A percentile compares a stretch with the other conserved stretches of the same genome.
Conservation (phyloP, 495 filamentous ascomycete genomes). For the Neurospora sp. region DNA sequence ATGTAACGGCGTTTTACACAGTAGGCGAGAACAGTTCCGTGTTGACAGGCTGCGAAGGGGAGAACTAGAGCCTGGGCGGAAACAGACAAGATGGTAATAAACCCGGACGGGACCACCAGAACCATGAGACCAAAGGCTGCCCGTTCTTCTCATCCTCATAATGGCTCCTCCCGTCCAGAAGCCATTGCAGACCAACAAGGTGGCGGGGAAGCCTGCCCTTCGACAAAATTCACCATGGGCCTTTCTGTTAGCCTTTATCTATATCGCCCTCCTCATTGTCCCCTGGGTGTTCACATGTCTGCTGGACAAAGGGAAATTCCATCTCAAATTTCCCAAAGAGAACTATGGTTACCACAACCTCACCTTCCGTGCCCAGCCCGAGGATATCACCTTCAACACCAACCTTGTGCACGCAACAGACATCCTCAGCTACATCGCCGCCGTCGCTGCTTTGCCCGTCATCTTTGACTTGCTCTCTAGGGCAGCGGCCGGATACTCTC, state of each 20-base stretch:
- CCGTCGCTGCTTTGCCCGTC: conserved; percentile 7
- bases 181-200: not conserved
- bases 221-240: not conserved
- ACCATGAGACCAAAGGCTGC: not conserved
- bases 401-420: not conserved
- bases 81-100: not conserved
- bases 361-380: not conserved
- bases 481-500: conserved; percentile 2
- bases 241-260: not conserved
- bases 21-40: not conserved
- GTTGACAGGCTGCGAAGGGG: not conserved
- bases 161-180: not conserved
- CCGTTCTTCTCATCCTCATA: not conserved
- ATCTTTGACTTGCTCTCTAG: conserved; percentile 4
- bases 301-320: not conserved
- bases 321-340: not conserved
- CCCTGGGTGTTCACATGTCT: not conserved
- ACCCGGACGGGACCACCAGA: not conserved
- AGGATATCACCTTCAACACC: not conserved
- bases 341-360: not conserved
- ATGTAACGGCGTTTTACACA: too few relatives aligned
- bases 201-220: not conserved
- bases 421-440: not conserved
- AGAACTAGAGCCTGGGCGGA: not conserved
- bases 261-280: not conserved